phyloP scores from a whole-genome alignment of 331 rosid species.

The Quercus lobata region DNA sequence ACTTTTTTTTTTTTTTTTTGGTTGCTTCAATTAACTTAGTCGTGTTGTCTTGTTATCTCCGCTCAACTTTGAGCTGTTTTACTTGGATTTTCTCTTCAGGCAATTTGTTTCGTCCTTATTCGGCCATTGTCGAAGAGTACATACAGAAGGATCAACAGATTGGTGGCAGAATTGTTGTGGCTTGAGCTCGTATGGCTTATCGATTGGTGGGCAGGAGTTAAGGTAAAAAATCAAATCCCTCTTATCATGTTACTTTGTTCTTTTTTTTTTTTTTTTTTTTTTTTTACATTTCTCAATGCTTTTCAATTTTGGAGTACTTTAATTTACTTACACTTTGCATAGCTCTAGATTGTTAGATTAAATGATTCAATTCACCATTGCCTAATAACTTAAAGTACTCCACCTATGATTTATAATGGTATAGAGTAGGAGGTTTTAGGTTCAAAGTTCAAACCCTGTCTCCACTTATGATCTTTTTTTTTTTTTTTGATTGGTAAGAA shows the following conservation, averaged over 20 bases:
- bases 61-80: too few species aligned
- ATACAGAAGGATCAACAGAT: constrained; percentile 80
- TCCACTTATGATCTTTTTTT: too few species aligned
- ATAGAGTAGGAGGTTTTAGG: too few species aligned
- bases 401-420: too few species aligned
- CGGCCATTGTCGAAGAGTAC: constrained; percentile 77
- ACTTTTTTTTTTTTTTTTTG: neutral
- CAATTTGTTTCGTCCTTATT: constrained; percentile 58
- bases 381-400: too few species aligned
- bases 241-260: neutral
- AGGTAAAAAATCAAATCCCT: constrained; percentile 40
- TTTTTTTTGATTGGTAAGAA: too few species aligned
- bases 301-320: neutral
- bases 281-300: neutral
- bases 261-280: too few species aligned
- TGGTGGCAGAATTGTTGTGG: constrained; percentile 87
- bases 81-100: constrained; percentile 45
- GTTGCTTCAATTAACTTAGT: neutral
- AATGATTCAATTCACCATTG: too few species aligned
- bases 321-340: neutral
- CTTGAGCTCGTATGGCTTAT: constrained; percentile 86
- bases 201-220: constrained; percentile 99
- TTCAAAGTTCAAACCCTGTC: too few species aligned
- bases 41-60: neutral
- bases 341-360: neutral